Evolutionary conservation across 768 basidiomycete genomes (phyloP).

Genomic region (Albatrellus ellisii): DNA sequence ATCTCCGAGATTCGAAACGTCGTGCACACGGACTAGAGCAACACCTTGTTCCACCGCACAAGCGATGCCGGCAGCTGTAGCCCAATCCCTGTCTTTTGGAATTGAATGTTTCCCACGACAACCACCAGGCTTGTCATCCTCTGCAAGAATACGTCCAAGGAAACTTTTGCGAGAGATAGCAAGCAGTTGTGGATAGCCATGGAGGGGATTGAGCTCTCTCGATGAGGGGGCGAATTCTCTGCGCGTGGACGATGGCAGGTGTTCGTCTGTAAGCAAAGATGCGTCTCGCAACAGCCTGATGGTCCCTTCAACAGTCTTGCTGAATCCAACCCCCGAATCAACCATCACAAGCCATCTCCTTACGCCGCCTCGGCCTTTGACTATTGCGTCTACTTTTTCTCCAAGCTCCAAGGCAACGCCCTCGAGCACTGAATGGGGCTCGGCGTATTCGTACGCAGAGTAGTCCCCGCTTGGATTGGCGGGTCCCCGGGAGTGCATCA

Average conservation of each 20-base stretch:
- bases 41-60: slow-evolving; percentile 67
- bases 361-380: slow-evolving; percentile 59
- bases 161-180: slow-evolving; percentile 81
- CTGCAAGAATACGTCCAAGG: slow-evolving; percentile 50
- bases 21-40: slow-evolving; percentile 71
- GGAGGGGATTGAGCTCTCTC: slow-evolving; percentile 43
- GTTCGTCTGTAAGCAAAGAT: slow-evolving; percentile 32
- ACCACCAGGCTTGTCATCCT: slow-evolving; percentile 24
- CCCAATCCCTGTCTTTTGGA: slow-evolving; percentile 61
- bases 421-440: slow-evolving; percentile 36
- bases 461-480: slow-evolving; percentile 66
- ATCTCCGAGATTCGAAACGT: slow-evolving; percentile 61
- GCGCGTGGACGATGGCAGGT: slow-evolving; percentile 9
- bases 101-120: slow-evolving; percentile 37
- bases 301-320: slow-evolving; percentile 72
- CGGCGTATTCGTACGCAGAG: slow-evolving; percentile 29
- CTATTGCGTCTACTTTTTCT: slow-evolving; percentile 44
- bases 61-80: slow-evolving; percentile 66
- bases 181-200: slow-evolving; percentile 53
- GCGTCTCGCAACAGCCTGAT: slow-evolving; percentile 46
- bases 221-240: slow-evolving; percentile 11
- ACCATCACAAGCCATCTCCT: slow-evolving; percentile 80
- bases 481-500: slow-evolving; percentile 93
- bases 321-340: slow-evolving; percentile 93
- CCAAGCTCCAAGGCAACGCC: slow-evolving; percentile 68